phyloP scores from a whole-genome alignment of 73 alveolate genomes.

The Halteria grandinella region DNA sequence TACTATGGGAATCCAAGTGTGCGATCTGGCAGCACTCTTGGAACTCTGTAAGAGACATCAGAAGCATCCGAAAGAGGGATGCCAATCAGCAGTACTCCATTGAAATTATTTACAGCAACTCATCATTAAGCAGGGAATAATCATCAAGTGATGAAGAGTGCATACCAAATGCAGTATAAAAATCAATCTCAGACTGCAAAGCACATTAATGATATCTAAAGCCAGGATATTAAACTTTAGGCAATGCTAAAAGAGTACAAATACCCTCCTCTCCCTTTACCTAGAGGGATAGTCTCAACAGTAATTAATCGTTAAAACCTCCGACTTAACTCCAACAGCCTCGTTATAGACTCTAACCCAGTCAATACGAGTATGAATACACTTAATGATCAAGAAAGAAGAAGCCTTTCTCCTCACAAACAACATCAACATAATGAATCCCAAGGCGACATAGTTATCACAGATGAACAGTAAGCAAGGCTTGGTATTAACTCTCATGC shows the following conservation, averaged over 20 bases:
- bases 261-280: constrained; percentile 23
- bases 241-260: constrained; percentile 10
- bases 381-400: too few relatives aligned
- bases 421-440: too few relatives aligned
- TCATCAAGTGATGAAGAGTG: not conserved
- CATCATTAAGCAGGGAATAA: not conserved
- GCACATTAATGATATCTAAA: not conserved
- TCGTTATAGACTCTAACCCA: too few relatives aligned
- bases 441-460: too few relatives aligned
- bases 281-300: too few relatives aligned
- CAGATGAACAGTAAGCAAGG: too few relatives aligned
- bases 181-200: not conserved
- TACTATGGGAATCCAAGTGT: not conserved
- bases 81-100: not conserved
- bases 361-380: too few relatives aligned
- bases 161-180: not conserved
- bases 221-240: constrained; percentile 1
- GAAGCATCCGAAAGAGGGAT: not conserved
- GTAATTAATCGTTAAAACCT: too few relatives aligned
- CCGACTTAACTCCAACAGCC: too few relatives aligned
- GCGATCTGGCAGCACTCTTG: not conserved
- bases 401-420: too few relatives aligned
- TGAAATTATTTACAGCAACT: not conserved
- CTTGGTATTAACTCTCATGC: too few relatives aligned
- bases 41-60: not conserved